Conservation (phyloP, 257 asterid species). For the Solanum dulcamara region DNA sequence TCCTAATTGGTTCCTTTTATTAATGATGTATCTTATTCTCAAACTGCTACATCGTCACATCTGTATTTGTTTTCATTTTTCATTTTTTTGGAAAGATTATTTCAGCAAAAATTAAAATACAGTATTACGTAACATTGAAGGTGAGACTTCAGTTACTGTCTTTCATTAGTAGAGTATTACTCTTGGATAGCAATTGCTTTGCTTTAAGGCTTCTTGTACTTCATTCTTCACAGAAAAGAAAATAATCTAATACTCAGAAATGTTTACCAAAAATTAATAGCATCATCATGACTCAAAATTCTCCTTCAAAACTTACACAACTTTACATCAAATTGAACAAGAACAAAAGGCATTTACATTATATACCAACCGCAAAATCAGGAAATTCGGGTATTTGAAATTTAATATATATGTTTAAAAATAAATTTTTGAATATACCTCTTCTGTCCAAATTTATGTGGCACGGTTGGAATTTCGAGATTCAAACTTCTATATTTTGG, state of each 20-base stretch:
- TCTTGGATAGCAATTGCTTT: conserved; percentile 7
- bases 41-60: neutral
- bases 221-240: conserved; percentile 25
- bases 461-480: too few species aligned
- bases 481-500: too few species aligned
- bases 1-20: neutral
- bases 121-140: conserved; percentile 40
- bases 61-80: neutral
- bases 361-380: neutral
- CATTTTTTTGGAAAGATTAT: neutral
- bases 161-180: neutral
- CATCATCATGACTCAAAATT: neutral
- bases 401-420: neutral
- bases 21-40: neutral
- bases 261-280: neutral
- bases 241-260: neutral
- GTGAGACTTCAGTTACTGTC: conserved; percentile 11
- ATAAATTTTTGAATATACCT: too few species aligned
- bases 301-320: neutral
- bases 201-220: conserved; percentile 13
- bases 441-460: too few species aligned
- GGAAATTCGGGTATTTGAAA: neutral
- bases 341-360: neutral
- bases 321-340: neutral
- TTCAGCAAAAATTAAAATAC: neutral